A percentile compares a stretch with the other conserved stretches of the same genome.
Evolutionary conservation across 139 green algal genomes (phyloP).

Genomic region (Desmodesmus armatus): DNA sequence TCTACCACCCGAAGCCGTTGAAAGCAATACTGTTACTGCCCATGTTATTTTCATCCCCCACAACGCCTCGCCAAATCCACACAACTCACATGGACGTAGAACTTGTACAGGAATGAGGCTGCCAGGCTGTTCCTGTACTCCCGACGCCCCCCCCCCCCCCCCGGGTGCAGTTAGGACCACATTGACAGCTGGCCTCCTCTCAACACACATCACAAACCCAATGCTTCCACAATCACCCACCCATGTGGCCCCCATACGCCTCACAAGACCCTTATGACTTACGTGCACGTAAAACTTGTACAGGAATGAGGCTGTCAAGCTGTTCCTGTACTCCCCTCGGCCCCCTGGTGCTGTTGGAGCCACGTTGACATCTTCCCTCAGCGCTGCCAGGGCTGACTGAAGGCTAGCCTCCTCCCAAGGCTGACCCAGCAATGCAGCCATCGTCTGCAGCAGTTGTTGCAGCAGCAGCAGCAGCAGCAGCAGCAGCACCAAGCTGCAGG

Average conservation of each 20-base stretch:
- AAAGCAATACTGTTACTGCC: too few relatives aligned
- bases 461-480: neutral
- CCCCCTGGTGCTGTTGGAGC: slow-evolving; percentile 86
- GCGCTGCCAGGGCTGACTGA: slow-evolving; percentile 65
- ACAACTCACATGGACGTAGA: slow-evolving; percentile 72
- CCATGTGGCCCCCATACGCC: too few relatives aligned
- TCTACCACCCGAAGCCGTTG: too few relatives aligned
- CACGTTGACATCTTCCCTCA: slow-evolving; percentile 80
- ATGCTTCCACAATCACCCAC: too few relatives aligned
- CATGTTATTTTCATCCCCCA: too few relatives aligned
- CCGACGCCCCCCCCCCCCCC: slow-evolving; percentile 48
- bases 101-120: slow-evolving; percentile 95
- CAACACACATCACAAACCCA: too few relatives aligned
- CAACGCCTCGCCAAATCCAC: too few relatives aligned
- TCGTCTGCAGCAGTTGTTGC: slow-evolving; percentile 19
- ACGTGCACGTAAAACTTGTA: slow-evolving; percentile 92
- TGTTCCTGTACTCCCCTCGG: slow-evolving; percentile 91
- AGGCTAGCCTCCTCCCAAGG: slow-evolving; percentile 70
- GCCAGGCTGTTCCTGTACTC: slow-evolving; percentile 89
- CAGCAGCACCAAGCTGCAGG: neutral
- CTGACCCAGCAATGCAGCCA: slow-evolving; percentile 68
- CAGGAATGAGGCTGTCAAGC: slow-evolving; percentile 91
- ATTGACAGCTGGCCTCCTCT: slow-evolving; percentile 77
- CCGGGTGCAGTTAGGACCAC: slow-evolving; percentile 77
- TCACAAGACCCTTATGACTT: too few relatives aligned